These are phyloP conservation scores for Arctium lappa DNA, from an alignment of 129 eudicot species.

Conservation along the genomic window DNA sequence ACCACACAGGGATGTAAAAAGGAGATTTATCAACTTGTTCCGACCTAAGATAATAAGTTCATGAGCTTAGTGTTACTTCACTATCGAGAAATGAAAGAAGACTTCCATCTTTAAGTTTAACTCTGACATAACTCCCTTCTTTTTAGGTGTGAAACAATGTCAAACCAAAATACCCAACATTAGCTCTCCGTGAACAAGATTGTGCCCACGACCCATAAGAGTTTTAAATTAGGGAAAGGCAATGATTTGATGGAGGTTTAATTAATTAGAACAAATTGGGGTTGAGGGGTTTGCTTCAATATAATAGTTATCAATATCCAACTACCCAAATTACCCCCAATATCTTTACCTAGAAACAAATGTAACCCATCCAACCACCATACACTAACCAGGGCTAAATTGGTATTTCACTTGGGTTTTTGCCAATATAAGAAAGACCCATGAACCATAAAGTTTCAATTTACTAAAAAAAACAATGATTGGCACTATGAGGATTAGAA, in stretches of 20 bases:
- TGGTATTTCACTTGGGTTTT: not conserved
- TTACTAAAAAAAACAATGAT: constrained; percentile 12
- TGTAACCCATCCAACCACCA: not conserved
- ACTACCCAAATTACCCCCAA: constrained; percentile 2
- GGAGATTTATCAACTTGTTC: too few species aligned
- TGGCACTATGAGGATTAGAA: constrained; percentile 1
- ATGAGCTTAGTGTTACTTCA: too few species aligned
- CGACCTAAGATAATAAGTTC: too few species aligned
- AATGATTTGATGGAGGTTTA: constrained; percentile 7
- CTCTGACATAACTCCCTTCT: too few species aligned
- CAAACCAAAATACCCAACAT: too few species aligned
- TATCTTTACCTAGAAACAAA: not conserved
- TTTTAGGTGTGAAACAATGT: too few species aligned
- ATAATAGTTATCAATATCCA: not conserved
- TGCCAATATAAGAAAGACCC: constrained; percentile 1
- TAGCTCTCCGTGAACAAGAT: not conserved
- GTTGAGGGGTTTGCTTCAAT: constrained; percentile 15
- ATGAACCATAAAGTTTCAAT: constrained; percentile 1
- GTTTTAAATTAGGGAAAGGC: not conserved
- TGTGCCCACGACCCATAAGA: not conserved
- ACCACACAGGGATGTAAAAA: too few species aligned
- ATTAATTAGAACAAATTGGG: not conserved
- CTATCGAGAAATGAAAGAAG: too few species aligned
- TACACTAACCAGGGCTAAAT: not conserved
- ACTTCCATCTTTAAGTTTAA: too few species aligned